A percentile compares a stretch with the other conserved stretches of the same genome.
Conservation (phyloP, 2,329 filamentous ascomycete species). For the Ophiosphaerella narmari region DNA sequence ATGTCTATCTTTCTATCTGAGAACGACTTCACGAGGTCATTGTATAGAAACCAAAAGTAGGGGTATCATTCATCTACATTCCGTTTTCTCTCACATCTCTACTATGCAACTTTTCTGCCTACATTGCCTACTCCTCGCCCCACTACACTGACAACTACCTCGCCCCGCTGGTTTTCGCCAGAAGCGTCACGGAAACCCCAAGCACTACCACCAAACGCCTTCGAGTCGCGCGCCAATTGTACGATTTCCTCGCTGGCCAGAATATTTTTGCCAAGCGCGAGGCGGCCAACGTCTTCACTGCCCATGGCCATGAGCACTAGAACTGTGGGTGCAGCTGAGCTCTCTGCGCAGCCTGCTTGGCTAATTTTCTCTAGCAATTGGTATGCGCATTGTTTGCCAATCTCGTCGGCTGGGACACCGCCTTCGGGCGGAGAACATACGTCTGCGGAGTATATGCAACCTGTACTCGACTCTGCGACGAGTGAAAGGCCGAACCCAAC, state of each 20-base stretch:
- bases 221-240: conserved; percentile 79
- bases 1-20: not conserved
- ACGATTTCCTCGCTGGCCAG: conserved; percentile 81
- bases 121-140: conserved; percentile 94
- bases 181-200: conserved; percentile 76
- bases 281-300: conserved; percentile 87
- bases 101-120: conserved; percentile 79
- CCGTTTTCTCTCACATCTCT: not conserved
- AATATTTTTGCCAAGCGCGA: conserved; percentile 80
- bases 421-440: conserved; percentile 74
- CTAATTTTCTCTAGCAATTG: conserved; percentile 84
- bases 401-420: conserved; percentile 84
- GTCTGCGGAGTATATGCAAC: conserved; percentile 87
- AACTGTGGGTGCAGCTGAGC: conserved; percentile 72
- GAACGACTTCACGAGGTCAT: not conserved
- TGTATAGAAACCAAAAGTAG: not conserved
- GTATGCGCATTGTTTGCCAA: conserved; percentile 85
- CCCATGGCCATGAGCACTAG: conserved; percentile 97
- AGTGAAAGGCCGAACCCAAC: conserved; percentile 90
- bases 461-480: conserved; percentile 89
- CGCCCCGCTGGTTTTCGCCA: conserved; percentile 58
- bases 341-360: conserved; percentile 79
- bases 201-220: conserved; percentile 84
- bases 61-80: conserved; percentile 18
- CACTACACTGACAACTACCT: conserved; percentile 88